Evolutionary conservation across 1,139 yeast species (phyloP).

Genomic region (Ogataea hybrid): DNA sequence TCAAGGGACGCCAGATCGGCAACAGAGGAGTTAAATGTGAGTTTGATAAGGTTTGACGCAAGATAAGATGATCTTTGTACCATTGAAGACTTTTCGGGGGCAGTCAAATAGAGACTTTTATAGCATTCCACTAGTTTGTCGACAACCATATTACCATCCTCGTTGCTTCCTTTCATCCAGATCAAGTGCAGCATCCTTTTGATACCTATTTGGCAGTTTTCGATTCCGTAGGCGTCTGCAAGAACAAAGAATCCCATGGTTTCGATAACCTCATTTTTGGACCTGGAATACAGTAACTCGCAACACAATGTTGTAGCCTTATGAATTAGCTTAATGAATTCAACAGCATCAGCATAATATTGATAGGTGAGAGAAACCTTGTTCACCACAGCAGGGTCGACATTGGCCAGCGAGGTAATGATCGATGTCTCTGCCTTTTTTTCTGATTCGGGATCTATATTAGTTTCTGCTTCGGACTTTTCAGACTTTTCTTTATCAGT

Average conservation of each 20-base stretch:
- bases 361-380: slow-evolving; percentile 56
- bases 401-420: slow-evolving; percentile 2
- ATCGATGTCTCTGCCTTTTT: slow-evolving; percentile 3
- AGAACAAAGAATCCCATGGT: slow-evolving; percentile 90
- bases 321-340: slow-evolving; percentile 68
- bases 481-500: slow-evolving; percentile 28
- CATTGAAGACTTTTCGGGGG: slow-evolving; percentile 60
- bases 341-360: slow-evolving; percentile 76
- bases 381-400: slow-evolving; percentile 23
- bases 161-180: slow-evolving; percentile 93
- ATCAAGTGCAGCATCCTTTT: slow-evolving; percentile 89
- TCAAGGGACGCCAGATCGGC: slow-evolving; percentile 93
- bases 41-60: slow-evolving; percentile 75
- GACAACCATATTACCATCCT: slow-evolving; percentile 85
- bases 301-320: slow-evolving; percentile 59
- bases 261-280: slow-evolving; percentile 84
- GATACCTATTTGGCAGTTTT: slow-evolving; percentile 67
- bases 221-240: slow-evolving; percentile 86
- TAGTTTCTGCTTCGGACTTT: background rate
- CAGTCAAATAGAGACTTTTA: slow-evolving; percentile 67
- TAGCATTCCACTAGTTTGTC: slow-evolving; percentile 81
- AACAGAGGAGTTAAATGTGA: slow-evolving; percentile 74
- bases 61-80: slow-evolving; percentile 64
- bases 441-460: background rate
- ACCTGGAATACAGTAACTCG: slow-evolving; percentile 72